Evolutionary conservation across 768 basidiomycete genomes (phyloP), one percentile per base, ranked within the genome.

Genomic region (Leccinellum luteum): DNA sequence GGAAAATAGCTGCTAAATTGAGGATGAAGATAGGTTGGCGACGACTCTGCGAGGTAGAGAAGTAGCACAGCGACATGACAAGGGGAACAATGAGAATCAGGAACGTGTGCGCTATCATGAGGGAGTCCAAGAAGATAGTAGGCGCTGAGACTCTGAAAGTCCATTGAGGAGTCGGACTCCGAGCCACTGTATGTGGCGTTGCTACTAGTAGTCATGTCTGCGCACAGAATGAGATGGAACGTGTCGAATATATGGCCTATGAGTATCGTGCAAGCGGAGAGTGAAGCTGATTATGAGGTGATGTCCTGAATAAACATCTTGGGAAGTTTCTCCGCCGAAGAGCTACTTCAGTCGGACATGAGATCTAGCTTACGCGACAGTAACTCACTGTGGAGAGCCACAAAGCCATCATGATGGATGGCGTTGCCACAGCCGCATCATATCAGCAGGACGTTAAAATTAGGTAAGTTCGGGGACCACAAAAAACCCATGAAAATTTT

Each of bases 51-150:
- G 51, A 17, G 4, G 56, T 65, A 13, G 66, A 67, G n/a, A 68
- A 67, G 44, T 67, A 67, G 35, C 66, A 66, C 30, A 68, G 34
- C 6, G 60, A 48, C 5, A 60, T 41, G 21, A 53, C 10, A 13
- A 68, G 65, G 41, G 67, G 68, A 12, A 67, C 3, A 3, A 66
- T 60, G 17, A 71, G 52, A 0, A 58, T 34, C 14, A 61, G 41
- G 54, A 67, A 66, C 1, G 66, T 57, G 32, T 66, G 63, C 4
- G 62, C 41, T 47, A 71, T 60, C 56, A 73, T 60, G n/a, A 71
- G 27, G 47, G 60, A 52, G 9, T 56, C 57, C 10, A 71, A 21
- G 8, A 58, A 43, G 14, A 15, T 62, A 54, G 28, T 23, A 45
- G 21, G 6, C 14, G 8, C 5, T 23, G 19, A 23, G 9, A 28